phyloP scores from a whole-genome alignment of 805 yeast species.

The Saccharomycopsis microspora region DNA sequence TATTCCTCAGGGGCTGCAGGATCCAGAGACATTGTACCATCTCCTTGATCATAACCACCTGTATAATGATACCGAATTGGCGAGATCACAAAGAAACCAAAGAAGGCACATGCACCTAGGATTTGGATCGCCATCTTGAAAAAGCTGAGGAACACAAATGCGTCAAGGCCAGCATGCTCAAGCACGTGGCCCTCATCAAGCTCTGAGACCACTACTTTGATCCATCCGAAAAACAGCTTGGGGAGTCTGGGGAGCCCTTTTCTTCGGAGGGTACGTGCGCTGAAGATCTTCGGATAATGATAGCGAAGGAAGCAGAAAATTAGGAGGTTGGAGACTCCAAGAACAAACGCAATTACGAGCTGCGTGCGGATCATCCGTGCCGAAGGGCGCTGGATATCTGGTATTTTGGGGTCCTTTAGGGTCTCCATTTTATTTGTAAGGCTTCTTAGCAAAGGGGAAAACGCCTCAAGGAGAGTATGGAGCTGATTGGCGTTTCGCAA shows the following conservation, averaged over 20 bases:
- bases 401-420: slow-evolving; percentile 7
- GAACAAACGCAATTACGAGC: slow-evolving; percentile 49
- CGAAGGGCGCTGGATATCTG: slow-evolving; percentile 17
- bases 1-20: slow-evolving; percentile 16
- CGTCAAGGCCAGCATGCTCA: slow-evolving; percentile 89
- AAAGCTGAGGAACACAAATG: slow-evolving; percentile 82
- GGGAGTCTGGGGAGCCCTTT: slow-evolving; percentile 51
- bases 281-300: slow-evolving; percentile 72
- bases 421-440: no score
- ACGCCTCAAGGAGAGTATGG: no score
- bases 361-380: slow-evolving; percentile 68
- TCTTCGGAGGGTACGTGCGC: slow-evolving; percentile 49
- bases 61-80: slow-evolving; percentile 80
- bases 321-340: slow-evolving; percentile 61
- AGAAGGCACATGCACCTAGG: slow-evolving; percentile 48
- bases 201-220: slow-evolving; percentile 42
- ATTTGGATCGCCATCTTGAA: slow-evolving; percentile 80
- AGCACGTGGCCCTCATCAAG: slow-evolving; percentile 68
- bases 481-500: no score
- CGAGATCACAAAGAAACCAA: slow-evolving; percentile 66
- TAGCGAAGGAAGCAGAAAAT: slow-evolving; percentile 62
- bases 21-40: slow-evolving; percentile 18
- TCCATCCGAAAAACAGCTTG: slow-evolving; percentile 61
- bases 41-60: slow-evolving; percentile 62
- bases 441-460: no score